phyloP scores from a whole-genome alignment of 1,139 yeast genomes.

The Zygosaccharomyces pseudobailii region DNA sequence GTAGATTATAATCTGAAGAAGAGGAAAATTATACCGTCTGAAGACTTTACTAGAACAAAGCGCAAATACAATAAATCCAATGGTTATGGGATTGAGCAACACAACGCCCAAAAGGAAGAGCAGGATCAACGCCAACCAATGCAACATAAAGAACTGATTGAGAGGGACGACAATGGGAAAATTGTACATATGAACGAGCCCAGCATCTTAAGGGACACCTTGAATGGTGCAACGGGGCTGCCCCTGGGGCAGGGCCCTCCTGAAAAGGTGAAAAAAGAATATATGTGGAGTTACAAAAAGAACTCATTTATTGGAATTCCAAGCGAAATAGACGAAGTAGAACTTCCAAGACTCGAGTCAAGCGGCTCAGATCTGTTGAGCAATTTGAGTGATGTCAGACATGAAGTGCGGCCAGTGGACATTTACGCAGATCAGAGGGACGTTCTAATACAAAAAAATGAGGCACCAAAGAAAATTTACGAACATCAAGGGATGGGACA shows the following conservation, averaged over 20 bases:
- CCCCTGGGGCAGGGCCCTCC: conserved; percentile 30
- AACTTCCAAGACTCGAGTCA: conserved; percentile 20
- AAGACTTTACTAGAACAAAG: conserved; percentile 13
- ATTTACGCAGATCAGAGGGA: conserved; percentile 11
- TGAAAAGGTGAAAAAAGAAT: conserved; percentile 30
- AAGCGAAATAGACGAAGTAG: not conserved
- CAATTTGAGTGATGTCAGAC: conserved; percentile 20
- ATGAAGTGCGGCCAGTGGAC: conserved; percentile 11
- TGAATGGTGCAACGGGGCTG: conserved; percentile 31
- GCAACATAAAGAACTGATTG: conserved; percentile 13
- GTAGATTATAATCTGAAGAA: conserved; percentile 32
- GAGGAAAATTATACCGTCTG: conserved; percentile 28
- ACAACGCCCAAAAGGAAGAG: conserved; percentile 2
- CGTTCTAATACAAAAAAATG: conserved; percentile 4
- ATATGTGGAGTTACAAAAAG: conserved; percentile 28
- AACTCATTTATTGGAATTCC: conserved; percentile 4
- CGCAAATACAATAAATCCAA: conserved; percentile 1
- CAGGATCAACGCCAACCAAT: not conserved
- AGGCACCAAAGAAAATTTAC: conserved; percentile 5
- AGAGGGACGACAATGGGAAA: conserved; percentile 21
- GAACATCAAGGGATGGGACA: conserved; percentile 9
- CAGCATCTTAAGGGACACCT: conserved; percentile 15
- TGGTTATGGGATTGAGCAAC: conserved; percentile 2
- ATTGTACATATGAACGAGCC: conserved; percentile 26
- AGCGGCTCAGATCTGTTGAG: conserved; percentile 21